phyloP scores from a whole-genome alignment of 257 asterid genomes.

The Scutellaria baicalensis region DNA sequence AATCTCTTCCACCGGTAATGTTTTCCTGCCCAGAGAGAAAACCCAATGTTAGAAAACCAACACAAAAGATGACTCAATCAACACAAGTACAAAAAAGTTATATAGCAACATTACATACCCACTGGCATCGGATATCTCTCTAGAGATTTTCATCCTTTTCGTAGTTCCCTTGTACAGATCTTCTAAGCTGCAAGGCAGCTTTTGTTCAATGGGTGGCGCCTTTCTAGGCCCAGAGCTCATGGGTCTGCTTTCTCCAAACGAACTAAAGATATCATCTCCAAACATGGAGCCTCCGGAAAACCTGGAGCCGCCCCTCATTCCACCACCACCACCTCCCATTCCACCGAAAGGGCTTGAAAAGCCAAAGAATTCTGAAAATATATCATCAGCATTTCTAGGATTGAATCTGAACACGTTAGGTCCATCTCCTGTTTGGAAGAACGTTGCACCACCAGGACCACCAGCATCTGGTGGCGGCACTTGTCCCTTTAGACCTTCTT shows the following conservation, averaged over 20 bases:
- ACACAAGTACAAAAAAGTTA: too few species aligned
- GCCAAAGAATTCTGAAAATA: conserved; percentile 78
- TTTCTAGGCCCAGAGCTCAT: conserved; percentile 57
- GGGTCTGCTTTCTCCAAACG: conserved; percentile 55
- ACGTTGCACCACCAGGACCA: conserved; percentile 63
- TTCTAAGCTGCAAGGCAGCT: conserved; percentile 65
- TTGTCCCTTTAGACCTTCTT: conserved; percentile 87
- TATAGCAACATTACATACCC: conserved; percentile 43
- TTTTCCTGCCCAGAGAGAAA: conserved; percentile 43
- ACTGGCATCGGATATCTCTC: conserved; percentile 79
- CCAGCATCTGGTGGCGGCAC: conserved; percentile 66
- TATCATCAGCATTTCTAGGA: conserved; percentile 74
- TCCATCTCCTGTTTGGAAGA: conserved; percentile 68
- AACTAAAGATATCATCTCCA: conserved; percentile 68
- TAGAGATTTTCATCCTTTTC: conserved; percentile 88
- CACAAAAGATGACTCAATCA: neutral
- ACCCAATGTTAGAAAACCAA: neutral
- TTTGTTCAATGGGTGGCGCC: conserved; percentile 66
- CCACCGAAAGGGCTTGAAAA: conserved; percentile 67
- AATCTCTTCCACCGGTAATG: conserved; percentile 64
- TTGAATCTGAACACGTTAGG: conserved; percentile 67
- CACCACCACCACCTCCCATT: conserved; percentile 43
- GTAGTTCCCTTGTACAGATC: conserved; percentile 82
- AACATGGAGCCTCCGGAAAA: conserved; percentile 59
- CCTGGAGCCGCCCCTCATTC: conserved; percentile 57